Conservation (phyloP, 352 stramenopile genomes). For the Globisporangium parvum region DNA sequence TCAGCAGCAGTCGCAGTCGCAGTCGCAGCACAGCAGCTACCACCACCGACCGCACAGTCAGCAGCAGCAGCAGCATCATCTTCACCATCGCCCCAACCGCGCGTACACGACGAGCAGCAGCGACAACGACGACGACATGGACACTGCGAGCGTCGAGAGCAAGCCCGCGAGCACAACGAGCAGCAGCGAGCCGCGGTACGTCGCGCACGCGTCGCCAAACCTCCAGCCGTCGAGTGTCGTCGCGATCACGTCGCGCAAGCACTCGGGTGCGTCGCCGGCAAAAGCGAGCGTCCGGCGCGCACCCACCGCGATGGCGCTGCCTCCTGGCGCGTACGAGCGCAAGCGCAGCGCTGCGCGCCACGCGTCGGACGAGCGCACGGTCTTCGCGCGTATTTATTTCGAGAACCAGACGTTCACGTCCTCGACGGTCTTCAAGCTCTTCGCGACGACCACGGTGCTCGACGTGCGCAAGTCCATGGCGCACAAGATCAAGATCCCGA, state of each 20-base stretch:
- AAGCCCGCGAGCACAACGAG: constrained; percentile 3
- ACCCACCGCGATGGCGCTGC: not conserved
- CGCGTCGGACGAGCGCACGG: constrained; percentile 43
- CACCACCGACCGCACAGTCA: constrained; percentile 5
- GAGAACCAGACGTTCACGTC: constrained; percentile 79
- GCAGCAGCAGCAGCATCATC: not conserved
- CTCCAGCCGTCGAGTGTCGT: constrained; percentile 16
- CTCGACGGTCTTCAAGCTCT: constrained; percentile 75
- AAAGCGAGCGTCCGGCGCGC: constrained; percentile 1
- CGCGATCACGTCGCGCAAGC: constrained; percentile 8
- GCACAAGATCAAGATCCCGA: constrained; percentile 73
- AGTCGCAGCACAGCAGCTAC: too few species aligned
- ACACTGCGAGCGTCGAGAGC: constrained; percentile 10
- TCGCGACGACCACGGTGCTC: constrained; percentile 55
- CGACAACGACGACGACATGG: constrained; percentile 12
- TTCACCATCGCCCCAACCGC: not conserved
- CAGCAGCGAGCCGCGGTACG: constrained; percentile 2
- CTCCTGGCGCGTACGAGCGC: constrained; percentile 8
- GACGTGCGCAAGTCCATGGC: constrained; percentile 79
- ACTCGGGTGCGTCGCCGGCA: constrained; percentile 5
- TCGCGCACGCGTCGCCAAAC: constrained; percentile 6
- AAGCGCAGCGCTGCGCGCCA: constrained; percentile 11
- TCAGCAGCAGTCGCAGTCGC: not conserved
- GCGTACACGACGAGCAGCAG: constrained; percentile 11
- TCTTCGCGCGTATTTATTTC: constrained; percentile 82